These are phyloP conservation scores for Claviceps sp. DNA, from an alignment of 2,329 filamentous ascomycete genomes.

Conservation along the genomic window DNA sequence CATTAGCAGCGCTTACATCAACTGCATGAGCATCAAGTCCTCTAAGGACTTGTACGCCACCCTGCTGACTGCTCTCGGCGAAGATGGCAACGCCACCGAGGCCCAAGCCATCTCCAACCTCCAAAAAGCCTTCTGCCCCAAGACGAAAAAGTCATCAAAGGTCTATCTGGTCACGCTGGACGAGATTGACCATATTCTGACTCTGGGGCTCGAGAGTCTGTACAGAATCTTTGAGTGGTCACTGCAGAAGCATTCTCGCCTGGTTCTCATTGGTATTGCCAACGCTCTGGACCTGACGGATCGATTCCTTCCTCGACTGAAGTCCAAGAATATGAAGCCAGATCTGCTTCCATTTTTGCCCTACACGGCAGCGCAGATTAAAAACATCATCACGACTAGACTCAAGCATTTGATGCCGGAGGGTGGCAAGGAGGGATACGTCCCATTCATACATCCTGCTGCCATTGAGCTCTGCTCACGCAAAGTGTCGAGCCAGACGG, in stretches of 20 bases:
- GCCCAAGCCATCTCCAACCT: slow-evolving; percentile 55
- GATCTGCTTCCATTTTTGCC: slow-evolving; percentile 83
- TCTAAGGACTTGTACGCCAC: slow-evolving; percentile 75
- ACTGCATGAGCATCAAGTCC: slow-evolving; percentile 93
- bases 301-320: slow-evolving; percentile 83
- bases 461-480: slow-evolving; percentile 89
- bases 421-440: slow-evolving; percentile 38
- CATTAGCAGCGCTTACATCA: slow-evolving; percentile 67
- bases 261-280: slow-evolving; percentile 83
- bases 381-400: slow-evolving; percentile 71
- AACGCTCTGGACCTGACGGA: slow-evolving; percentile 94
- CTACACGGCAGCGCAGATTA: slow-evolving; percentile 79
- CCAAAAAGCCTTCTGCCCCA: slow-evolving; percentile 56
- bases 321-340: slow-evolving; percentile 83
- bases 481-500: slow-evolving; percentile 88
- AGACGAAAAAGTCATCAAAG: slow-evolving; percentile 36
- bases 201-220: slow-evolving; percentile 74
- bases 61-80: slow-evolving; percentile 55
- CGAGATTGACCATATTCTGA: slow-evolving; percentile 89
- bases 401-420: slow-evolving; percentile 59
- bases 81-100: slow-evolving; percentile 45
- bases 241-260: slow-evolving; percentile 61
- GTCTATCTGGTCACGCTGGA: slow-evolving; percentile 81
- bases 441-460: slow-evolving; percentile 86
- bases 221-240: slow-evolving; percentile 98